A percentile compares a stretch with the other conserved stretches of the same genome.
Conservation (phyloP, 164 flowering plant genomes). For the Euptelea pleiosperma region DNA sequence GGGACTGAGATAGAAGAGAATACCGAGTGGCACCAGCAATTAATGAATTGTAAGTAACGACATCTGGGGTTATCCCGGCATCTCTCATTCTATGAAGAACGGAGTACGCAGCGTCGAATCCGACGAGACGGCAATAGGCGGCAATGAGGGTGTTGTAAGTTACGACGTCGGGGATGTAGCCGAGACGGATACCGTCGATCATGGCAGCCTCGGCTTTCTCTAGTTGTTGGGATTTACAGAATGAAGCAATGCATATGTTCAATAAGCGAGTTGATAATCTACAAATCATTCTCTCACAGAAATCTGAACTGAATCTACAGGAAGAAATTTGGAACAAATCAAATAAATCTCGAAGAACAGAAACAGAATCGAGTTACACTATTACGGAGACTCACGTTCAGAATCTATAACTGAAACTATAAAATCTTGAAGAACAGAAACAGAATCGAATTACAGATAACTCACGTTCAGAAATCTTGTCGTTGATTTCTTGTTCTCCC, state of each 20-base stretch:
- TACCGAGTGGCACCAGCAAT: slow-evolving; percentile 57
- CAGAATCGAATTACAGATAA: no score
- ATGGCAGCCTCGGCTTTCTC: slow-evolving; percentile 63
- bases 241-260: slow-evolving; percentile 63
- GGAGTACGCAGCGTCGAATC: slow-evolving; percentile 61
- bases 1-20: slow-evolving; percentile 23
- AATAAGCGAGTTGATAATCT: slow-evolving; percentile 56
- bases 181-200: slow-evolving; percentile 66
- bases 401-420: no score
- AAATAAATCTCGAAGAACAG: no score
- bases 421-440: no score
- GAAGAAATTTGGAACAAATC: no score
- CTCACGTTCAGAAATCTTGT: no score
- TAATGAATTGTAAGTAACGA: slow-evolving; percentile 68
- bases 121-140: slow-evolving; percentile 54
- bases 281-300: no score
- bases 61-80: slow-evolving; percentile 74
- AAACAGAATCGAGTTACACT: no score
- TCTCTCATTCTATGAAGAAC: slow-evolving; percentile 62
- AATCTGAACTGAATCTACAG: no score
- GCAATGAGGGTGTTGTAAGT: slow-evolving; percentile 76
- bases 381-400: no score
- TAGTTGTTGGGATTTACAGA: slow-evolving; percentile 59
- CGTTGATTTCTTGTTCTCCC: no score
- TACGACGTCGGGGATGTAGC: slow-evolving; percentile 67